Percentiles rank a stretch among this genome's conserved stretches.
Conservation (phyloP, 1,284 basidiomycete genomes). For the Schizophyllum commune region DNA sequence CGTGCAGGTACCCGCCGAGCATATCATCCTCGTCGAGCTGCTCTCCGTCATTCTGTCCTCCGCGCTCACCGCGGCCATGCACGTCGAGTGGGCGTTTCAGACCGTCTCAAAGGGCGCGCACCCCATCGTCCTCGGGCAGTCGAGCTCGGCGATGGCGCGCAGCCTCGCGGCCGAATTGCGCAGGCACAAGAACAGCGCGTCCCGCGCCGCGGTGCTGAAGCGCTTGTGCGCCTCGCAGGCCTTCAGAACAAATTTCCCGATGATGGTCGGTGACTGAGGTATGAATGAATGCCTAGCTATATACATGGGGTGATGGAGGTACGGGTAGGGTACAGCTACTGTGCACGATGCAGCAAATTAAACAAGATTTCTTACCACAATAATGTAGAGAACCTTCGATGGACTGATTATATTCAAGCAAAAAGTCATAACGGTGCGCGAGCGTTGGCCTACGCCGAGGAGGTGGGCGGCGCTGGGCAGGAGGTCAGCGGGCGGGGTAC, state of each 20-base stretch:
- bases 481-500: no score
- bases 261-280: slow-evolving; percentile 45
- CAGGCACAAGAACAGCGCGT: slow-evolving; percentile 39
- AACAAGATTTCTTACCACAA: no score
- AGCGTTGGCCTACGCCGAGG: not conserved
- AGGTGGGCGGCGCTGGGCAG: not conserved
- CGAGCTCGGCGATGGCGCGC: slow-evolving; percentile 54
- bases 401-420: not conserved
- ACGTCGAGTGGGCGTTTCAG: slow-evolving; percentile 60
- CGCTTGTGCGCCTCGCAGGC: slow-evolving; percentile 51
- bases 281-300: slow-evolving; percentile 1
- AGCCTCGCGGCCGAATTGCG: slow-evolving; percentile 52
- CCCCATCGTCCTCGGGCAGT: slow-evolving; percentile 43
- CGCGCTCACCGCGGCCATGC: slow-evolving; percentile 52
- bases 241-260: slow-evolving; percentile 67
- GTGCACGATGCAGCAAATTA: no score
- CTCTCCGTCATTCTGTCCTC: slow-evolving; percentile 55
- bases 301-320: not conserved
- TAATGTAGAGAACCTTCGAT: not conserved
- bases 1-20: not conserved
- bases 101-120: slow-evolving; percentile 41
- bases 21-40: slow-evolving; percentile 38
- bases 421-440: not conserved
- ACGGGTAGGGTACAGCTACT: no score
- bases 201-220: slow-evolving; percentile 47